Evolutionary conservation across 805 yeast species (phyloP).

Genomic region (Ogataea saltuana): DNA sequence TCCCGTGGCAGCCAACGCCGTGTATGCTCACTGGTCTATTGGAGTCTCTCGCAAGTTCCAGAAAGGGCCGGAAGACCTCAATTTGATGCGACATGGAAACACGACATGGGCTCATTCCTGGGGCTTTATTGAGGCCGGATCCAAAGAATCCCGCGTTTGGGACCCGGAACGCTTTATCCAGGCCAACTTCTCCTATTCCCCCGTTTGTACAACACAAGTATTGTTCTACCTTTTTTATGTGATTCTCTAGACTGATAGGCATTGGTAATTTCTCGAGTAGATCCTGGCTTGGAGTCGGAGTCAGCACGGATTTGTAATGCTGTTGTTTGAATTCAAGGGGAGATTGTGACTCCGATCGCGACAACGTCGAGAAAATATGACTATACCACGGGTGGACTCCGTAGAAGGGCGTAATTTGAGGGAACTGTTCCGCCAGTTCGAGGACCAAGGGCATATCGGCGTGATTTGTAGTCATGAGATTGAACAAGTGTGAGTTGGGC

Average conservation of each 20-base stretch:
- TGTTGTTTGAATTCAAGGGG: slow-evolving; percentile 35
- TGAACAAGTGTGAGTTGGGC: slow-evolving; percentile 16
- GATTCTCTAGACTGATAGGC: slow-evolving; percentile 49
- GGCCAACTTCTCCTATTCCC: slow-evolving; percentile 87
- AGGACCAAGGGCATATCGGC: slow-evolving; percentile 36
- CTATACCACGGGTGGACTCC: slow-evolving; percentile 95
- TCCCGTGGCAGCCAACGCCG: slow-evolving; percentile 79
- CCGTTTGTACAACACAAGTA: slow-evolving; percentile 30
- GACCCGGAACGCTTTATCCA: slow-evolving; percentile 70
- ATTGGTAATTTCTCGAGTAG: slow-evolving; percentile 56
- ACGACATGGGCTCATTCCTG: slow-evolving; percentile 37
- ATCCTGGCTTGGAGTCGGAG: slow-evolving; percentile 38
- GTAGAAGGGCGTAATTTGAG: slow-evolving; percentile 46
- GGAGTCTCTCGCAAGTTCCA: slow-evolving; percentile 53
- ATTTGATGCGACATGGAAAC: slow-evolving; percentile 70
- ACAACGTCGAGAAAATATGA: slow-evolving; percentile 54
- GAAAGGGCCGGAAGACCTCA: slow-evolving; percentile 48
- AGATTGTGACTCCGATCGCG: slow-evolving; percentile 9
- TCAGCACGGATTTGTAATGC: slow-evolving; percentile 61
- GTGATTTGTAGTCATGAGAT: slow-evolving; percentile 52
- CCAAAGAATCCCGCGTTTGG: slow-evolving; percentile 5
- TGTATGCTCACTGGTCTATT: slow-evolving; percentile 69
- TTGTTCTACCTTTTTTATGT: slow-evolving; percentile 35
- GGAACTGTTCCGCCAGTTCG: slow-evolving; percentile 17
- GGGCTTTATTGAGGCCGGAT: not conserved